phyloP scores from a whole-genome alignment of 129 eudicot species.

The Escallonia herrerae region DNA sequence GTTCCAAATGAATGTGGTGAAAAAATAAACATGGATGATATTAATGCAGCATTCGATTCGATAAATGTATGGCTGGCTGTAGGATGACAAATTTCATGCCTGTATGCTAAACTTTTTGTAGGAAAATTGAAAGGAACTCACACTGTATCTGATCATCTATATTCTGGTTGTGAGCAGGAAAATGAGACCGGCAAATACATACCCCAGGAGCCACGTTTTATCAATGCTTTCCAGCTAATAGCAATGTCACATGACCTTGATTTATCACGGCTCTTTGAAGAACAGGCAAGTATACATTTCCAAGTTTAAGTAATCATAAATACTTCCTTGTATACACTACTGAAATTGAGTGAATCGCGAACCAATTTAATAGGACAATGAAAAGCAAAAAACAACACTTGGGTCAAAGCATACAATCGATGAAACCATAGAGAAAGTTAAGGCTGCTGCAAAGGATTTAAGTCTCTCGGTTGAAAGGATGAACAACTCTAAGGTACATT shows the following conservation, averaged over 20 bases:
- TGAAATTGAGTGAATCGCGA: background rate
- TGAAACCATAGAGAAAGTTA: constrained; percentile 22
- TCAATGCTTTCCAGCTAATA: constrained; percentile 31
- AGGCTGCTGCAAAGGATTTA: constrained; percentile 28
- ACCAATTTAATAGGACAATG: constrained; percentile 6
- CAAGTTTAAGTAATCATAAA: background rate
- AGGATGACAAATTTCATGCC: too few relatives aligned
- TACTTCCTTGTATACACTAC: too few relatives aligned
- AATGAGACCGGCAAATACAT: background rate
- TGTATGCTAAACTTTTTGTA: too few relatives aligned
- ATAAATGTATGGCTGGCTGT: constrained; percentile 4
- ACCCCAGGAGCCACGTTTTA: constrained; percentile 7
- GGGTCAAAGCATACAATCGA: constrained; percentile 24
- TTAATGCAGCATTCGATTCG: constrained; percentile 9
- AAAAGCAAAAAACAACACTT: constrained; percentile 19
- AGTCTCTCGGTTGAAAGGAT: constrained; percentile 24
- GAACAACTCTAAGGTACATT: constrained; percentile 23
- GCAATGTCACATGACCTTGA: constrained; percentile 27
- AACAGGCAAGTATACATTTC: constrained; percentile 16
- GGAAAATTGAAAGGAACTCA: too few relatives aligned
- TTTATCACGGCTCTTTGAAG: constrained; percentile 21
- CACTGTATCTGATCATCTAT: too few relatives aligned
- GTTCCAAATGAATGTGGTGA: constrained; percentile 6
- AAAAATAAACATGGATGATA: constrained; percentile 7
- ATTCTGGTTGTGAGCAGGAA: constrained; percentile 11